These are phyloP conservation scores for Lasiodiplodia sp. DNA, from an alignment of 2,329 filamentous ascomycete species.

Conservation along the genomic window DNA sequence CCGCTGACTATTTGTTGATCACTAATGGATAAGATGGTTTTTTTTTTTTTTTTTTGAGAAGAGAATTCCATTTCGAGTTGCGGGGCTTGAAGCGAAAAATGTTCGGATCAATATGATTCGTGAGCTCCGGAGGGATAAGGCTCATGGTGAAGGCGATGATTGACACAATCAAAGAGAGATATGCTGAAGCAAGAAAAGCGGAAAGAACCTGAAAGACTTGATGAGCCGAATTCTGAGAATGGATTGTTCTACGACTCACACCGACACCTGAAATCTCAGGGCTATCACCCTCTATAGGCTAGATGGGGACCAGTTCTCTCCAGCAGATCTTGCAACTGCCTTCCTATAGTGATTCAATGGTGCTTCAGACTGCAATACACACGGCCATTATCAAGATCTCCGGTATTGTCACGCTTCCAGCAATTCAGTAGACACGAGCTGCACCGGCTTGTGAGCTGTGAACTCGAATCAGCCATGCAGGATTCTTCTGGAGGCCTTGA, in stretches of 20 bases:
- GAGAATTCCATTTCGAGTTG: background rate
- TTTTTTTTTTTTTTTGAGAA: constrained; percentile 29
- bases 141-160: background rate
- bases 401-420: no score
- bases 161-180: background rate
- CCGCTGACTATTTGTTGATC: constrained; percentile 37
- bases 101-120: background rate
- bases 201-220: background rate
- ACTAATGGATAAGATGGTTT: constrained; percentile 31
- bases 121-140: background rate
- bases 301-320: background rate
- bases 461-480: no score
- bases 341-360: no score
- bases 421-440: no score
- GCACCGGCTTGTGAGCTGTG: no score
- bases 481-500: no score
- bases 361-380: no score
- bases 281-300: background rate
- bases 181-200: background rate
- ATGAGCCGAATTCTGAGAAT: background rate
- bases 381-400: no score
- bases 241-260: no score
- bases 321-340: background rate
- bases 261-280: background rate
- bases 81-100: background rate